A percentile compares a stretch with the other conserved stretches of the same genome.
phyloP scores from a whole-genome alignment of 805 yeast genomes.

The Kregervanrija pseudodelftensis region DNA sequence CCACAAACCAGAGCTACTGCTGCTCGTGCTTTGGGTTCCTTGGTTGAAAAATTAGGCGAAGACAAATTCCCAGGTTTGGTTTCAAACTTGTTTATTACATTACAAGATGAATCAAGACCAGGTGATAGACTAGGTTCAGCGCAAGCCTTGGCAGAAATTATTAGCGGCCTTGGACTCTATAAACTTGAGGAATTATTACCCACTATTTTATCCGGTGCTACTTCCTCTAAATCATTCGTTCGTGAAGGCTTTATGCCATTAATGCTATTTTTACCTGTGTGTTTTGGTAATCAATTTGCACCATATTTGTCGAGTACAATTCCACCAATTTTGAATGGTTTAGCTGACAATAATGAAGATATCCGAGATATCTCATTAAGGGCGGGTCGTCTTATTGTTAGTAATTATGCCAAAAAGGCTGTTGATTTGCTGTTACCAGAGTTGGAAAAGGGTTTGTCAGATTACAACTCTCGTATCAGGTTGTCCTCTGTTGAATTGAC shows the following conservation, averaged over 20 bases:
- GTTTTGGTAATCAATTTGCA: conserved; percentile 86
- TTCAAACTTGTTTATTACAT: conserved; percentile 66
- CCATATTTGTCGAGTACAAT: conserved; percentile 81
- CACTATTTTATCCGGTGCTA: conserved; percentile 62
- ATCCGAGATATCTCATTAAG: conserved; percentile 85
- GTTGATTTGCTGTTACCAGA: conserved; percentile 92
- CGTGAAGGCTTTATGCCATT: conserved; percentile 93
- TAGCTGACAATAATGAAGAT: conserved; percentile 83
- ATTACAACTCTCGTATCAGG: conserved; percentile 77
- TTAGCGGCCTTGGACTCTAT: conserved; percentile 81
- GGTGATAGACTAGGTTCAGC: conserved; percentile 97
- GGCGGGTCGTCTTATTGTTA: conserved; percentile 87
- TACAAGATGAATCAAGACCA: conserved; percentile 67
- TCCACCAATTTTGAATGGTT: conserved; percentile 86
- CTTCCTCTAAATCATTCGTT: conserved; percentile 56
- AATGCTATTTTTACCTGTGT: conserved; percentile 82
- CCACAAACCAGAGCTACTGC: conserved; percentile 97
- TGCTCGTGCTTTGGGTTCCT: conserved; percentile 91
- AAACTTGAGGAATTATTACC: conserved; percentile 90
- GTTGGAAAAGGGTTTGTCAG: conserved; percentile 82
- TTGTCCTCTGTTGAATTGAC: conserved; percentile 90
- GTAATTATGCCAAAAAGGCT: conserved; percentile 86
- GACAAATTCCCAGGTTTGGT: conserved; percentile 89
- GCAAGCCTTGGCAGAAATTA: conserved; percentile 91
- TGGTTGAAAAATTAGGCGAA: conserved; percentile 95